Evolutionary conservation across 805 yeast genomes (phyloP).

Genomic region (Cyberlindnera maclurae): DNA sequence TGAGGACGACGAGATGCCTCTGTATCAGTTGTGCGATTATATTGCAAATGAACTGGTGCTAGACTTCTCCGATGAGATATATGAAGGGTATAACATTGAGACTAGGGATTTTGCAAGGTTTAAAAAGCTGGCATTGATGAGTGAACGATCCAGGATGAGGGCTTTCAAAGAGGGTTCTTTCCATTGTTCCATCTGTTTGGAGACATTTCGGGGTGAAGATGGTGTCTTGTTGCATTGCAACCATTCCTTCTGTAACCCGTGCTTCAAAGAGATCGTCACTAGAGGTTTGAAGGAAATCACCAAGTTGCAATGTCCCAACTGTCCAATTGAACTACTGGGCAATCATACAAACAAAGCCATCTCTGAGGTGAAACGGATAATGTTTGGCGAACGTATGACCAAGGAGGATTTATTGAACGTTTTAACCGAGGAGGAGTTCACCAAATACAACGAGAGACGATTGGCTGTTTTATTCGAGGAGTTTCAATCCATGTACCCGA

Average conservation of each 20-base stretch:
- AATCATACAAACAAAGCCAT: slow-evolving; percentile 21
- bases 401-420: slow-evolving; percentile 28
- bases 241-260: slow-evolving; percentile 42
- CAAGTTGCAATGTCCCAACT: slow-evolving; percentile 52
- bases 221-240: slow-evolving; percentile 35
- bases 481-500: slow-evolving; percentile 39
- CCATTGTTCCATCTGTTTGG: slow-evolving; percentile 52
- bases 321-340: slow-evolving; percentile 22
- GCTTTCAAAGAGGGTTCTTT: slow-evolving; percentile 33
- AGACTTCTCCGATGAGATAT: background rate
- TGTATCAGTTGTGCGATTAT: slow-evolving; percentile 1
- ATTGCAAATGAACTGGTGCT: background rate
- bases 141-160: slow-evolving; percentile 17
- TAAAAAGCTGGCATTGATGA: slow-evolving; percentile 12
- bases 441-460: slow-evolving; percentile 34
- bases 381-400: slow-evolving; percentile 38
- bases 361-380: slow-evolving; percentile 26
- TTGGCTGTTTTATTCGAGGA: slow-evolving; percentile 34
- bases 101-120: background rate
- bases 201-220: slow-evolving; percentile 36
- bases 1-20: slow-evolving; percentile 5
- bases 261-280: slow-evolving; percentile 37
- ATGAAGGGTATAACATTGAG: background rate
- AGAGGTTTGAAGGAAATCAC: slow-evolving; percentile 7
- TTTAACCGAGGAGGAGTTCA: slow-evolving; percentile 23